These are phyloP conservation scores for Lipomyces kockii DNA, from an alignment of 805 yeast species.

Conservation along the genomic window DNA sequence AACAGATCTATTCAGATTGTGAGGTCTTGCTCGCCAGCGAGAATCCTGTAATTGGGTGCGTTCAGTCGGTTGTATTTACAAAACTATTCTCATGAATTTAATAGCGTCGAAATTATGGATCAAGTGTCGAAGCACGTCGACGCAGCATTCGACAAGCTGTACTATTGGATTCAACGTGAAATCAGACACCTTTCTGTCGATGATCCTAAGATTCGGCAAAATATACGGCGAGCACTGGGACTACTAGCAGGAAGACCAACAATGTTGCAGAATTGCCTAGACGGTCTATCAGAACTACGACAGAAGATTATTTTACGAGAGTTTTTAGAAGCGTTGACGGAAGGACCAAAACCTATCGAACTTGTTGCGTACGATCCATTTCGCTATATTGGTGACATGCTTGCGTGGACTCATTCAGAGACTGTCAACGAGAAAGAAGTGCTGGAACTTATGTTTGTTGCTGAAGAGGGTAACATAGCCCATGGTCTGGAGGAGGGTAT, in stretches of 20 bases:
- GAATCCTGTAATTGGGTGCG: conserved; percentile 47
- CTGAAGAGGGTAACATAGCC: conserved; percentile 41
- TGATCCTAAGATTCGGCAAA: conserved; percentile 34
- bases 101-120: conserved; percentile 57
- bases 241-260: conserved; percentile 47
- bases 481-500: conserved; percentile 35
- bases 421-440: conserved; percentile 87
- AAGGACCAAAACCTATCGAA: conserved; percentile 55
- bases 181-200: conserved; percentile 35
- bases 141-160: conserved; percentile 59
- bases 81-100: conserved; percentile 3
- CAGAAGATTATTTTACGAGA: conserved; percentile 68
- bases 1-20: conserved; percentile 67
- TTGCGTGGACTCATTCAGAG: conserved; percentile 85
- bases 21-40: conserved; percentile 72
- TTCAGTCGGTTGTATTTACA: conserved; percentile 25
- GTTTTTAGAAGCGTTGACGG: conserved; percentile 53
- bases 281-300: conserved; percentile 69
- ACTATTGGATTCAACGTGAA: conserved; percentile 48
- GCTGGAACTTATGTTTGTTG: conserved; percentile 63
- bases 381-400: conserved; percentile 80
- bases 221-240: conserved; percentile 38
- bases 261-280: conserved; percentile 61
- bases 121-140: conserved; percentile 59
- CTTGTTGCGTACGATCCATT: conserved; percentile 78